phyloP scores from a whole-genome alignment of 2,329 filamentous ascomycete species.

The Tolypocladium ophioglossoides region DNA sequence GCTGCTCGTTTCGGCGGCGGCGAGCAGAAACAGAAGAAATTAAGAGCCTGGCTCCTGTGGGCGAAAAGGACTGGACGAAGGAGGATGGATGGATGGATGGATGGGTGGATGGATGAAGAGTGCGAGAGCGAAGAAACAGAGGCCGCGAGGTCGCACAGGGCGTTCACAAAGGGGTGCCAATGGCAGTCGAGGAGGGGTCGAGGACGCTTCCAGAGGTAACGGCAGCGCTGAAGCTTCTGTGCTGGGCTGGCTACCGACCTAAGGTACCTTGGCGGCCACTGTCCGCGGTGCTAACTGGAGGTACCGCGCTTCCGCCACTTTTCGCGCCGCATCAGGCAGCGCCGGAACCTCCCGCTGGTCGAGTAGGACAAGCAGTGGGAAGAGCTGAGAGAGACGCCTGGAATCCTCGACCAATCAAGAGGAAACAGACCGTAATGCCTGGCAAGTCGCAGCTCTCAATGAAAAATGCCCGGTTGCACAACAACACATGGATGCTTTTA shows the following conservation, averaged over 20 bases:
- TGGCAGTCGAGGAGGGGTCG: neutral
- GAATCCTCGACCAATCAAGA: neutral
- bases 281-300: neutral
- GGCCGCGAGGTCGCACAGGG: slow-evolving; percentile 1
- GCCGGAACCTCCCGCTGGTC: neutral
- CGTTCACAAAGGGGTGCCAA: slow-evolving; percentile 2
- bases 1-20: neutral
- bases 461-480: neutral
- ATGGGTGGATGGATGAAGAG: neutral
- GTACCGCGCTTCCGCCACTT: neutral
- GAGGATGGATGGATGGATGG: slow-evolving; percentile 1
- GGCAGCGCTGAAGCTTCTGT: neutral
- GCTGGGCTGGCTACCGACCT: no score
- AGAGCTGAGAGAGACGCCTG: neutral
- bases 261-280: neutral
- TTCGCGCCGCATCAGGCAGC: neutral
- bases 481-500: no score
- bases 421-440: neutral
- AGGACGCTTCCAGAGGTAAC: neutral
- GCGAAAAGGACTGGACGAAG: slow-evolving; percentile 3
- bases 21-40: neutral
- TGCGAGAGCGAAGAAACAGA: neutral
- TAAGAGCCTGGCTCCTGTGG: slow-evolving; percentile 1
- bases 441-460: neutral
- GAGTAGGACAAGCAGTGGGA: neutral